Evolutionary conservation across 805 yeast species (phyloP), one percentile per base, ranked within the genome.

Genomic region (Dipodascopsis uninucleata): DNA sequence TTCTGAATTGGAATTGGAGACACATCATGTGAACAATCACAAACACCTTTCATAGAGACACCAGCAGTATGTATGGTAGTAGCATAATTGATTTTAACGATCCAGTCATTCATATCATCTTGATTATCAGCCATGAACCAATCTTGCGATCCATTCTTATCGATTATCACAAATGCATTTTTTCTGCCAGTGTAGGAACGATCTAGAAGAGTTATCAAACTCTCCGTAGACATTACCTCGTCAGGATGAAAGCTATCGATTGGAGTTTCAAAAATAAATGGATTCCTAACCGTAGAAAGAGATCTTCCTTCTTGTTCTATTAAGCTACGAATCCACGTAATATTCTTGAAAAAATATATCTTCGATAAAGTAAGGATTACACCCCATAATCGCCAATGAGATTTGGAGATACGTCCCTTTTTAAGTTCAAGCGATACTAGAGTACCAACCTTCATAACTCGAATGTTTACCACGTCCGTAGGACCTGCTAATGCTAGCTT

Each of bases 51-150:
- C 17, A 52, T 28, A 17, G 41, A 41, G 6, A 64, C 39, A 5
- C 52, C 47, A 39, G 72, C 69, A 1, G 72, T 63, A 28, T 70
- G 71, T 43, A 76, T 60, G 0, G 81, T 69, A 1, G 79, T 70
- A 5, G 76, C 65, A 52, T 68, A 72, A 52, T 79, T 79, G 56
- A 79, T 75, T 5, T 75, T 61, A 26, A 66, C 68, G 31, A 81
- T 71, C 89, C 89, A 82, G 18, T 74, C 73, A n/a, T 63, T 58
- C 62, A 74, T 64, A 31, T 79, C 85, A 18, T 62, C 62, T n/a
- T 61, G 59, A 18, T 65, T 64, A 5, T 59, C 62, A 10, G 79
- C 77, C 65, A 74, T 43, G 66, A 63, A 55, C 63, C 64, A 61
- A 47, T 64, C 67, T 32, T 59, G 62, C n/a, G 58, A 44, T 5